phyloP scores from a whole-genome alignment of 768 basidiomycete genomes.

The Boletus rufocinnamomeus region DNA sequence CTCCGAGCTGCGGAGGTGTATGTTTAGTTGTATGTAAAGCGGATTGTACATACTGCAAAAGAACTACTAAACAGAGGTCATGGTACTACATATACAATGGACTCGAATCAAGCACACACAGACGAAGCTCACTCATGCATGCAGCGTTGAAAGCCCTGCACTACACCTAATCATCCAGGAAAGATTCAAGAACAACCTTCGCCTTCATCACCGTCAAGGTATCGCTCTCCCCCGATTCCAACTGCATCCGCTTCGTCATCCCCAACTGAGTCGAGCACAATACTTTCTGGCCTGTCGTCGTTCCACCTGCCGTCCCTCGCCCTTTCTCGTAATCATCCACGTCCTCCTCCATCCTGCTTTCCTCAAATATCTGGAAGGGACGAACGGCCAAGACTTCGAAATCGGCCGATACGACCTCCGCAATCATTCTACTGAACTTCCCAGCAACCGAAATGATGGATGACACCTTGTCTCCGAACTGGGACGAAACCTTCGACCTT shows the following conservation, averaged over 20 bases:
- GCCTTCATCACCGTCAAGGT: constrained; percentile 9
- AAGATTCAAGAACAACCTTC: constrained; percentile 15
- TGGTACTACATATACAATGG: background rate
- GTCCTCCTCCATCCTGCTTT: constrained; percentile 13
- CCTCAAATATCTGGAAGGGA: constrained; percentile 1
- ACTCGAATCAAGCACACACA: background rate
- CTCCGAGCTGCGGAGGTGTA: background rate
- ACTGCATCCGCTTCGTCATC: constrained; percentile 9
- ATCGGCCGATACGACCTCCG: constrained; percentile 9
- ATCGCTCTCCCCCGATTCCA: background rate
- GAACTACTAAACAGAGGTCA: background rate
- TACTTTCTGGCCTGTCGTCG: background rate
- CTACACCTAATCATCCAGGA: background rate
- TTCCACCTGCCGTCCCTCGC: background rate
- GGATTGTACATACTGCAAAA: background rate
- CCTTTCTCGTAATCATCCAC: background rate
- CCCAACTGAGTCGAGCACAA: constrained; percentile 18
- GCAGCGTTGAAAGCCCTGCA: background rate
- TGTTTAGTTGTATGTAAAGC: background rate
- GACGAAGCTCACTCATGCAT: background rate
- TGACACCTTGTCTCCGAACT: constrained; percentile 5
- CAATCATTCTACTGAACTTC: constrained; percentile 10
- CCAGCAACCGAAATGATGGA: constrained; percentile 4
- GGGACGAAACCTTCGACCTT: background rate
- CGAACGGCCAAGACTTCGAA: constrained; percentile 5